Percentiles rank a stretch among this genome's conserved stretches.
These are phyloP conservation scores for Corniculantispora saksenae DNA, from an alignment of 2,329 filamentous ascomycete species.

Conservation along the genomic window DNA sequence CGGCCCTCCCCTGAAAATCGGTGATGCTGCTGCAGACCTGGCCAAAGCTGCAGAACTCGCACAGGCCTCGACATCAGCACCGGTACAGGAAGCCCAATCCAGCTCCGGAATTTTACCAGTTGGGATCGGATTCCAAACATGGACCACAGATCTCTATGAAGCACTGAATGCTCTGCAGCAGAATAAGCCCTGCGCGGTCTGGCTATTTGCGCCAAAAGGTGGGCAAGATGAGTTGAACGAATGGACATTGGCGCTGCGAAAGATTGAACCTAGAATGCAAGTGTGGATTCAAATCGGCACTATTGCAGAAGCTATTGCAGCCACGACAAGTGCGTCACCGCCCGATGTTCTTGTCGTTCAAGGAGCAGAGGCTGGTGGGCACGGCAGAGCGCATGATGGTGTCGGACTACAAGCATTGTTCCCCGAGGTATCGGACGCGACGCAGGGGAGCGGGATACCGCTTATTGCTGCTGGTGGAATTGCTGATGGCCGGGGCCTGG, in stretches of 20 bases:
- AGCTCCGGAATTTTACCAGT: constrained; percentile 38
- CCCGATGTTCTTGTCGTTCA: constrained; percentile 56
- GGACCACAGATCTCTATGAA: constrained; percentile 41
- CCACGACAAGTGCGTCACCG: constrained; percentile 32
- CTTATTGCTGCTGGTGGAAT: constrained; percentile 56
- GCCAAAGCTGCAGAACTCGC: constrained; percentile 29
- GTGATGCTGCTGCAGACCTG: constrained; percentile 33
- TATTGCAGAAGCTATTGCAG: constrained; percentile 47
- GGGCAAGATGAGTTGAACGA: constrained; percentile 39
- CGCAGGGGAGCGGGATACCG: constrained; percentile 38
- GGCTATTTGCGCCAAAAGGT: constrained; percentile 47
- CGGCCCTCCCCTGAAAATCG: constrained; percentile 39
- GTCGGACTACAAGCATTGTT: constrained; percentile 48
- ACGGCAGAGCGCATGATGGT: constrained; percentile 47
- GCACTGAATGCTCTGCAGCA: constrained; percentile 33
- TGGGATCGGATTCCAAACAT: constrained; percentile 49
- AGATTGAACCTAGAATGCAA: constrained; percentile 41
- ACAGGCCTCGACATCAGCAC: constrained; percentile 22
- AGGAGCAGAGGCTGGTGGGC: constrained; percentile 55
- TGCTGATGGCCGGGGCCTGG: constrained; percentile 50
- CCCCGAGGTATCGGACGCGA: constrained; percentile 49
- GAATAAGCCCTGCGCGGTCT: constrained; percentile 41
- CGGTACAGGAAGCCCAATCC: background rate
- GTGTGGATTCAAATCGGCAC: constrained; percentile 57
- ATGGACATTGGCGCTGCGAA: constrained; percentile 48